A percentile compares a stretch with the other conserved stretches of the same genome.
Conservation (phyloP, 352 stramenopile genomes). For the Pythium utonaiense region DNA sequence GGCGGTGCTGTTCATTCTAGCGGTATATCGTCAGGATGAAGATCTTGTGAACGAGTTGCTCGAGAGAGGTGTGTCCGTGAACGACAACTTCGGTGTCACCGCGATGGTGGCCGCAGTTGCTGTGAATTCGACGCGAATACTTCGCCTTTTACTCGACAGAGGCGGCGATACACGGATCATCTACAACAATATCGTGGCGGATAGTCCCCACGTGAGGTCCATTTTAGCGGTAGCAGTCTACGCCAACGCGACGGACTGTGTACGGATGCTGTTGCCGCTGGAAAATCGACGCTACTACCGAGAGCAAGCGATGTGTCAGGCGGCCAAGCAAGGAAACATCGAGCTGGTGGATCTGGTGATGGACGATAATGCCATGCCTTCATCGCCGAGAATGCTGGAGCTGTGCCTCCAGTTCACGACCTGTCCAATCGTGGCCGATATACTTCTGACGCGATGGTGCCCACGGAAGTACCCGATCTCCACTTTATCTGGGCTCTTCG, state of each 20-base stretch:
- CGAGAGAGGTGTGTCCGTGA: neutral
- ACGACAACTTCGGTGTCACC: neutral
- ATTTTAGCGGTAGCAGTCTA: neutral
- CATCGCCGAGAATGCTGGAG: neutral
- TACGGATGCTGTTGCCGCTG: neutral
- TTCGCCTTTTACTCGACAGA: neutral
- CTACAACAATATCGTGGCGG: neutral
- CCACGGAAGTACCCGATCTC: neutral
- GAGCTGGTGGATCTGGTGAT: neutral
- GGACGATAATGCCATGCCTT: neutral
- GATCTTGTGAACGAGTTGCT: neutral
- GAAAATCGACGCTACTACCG: neutral
- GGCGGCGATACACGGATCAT: neutral
- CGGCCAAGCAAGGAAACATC: neutral
- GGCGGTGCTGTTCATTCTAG: neutral
- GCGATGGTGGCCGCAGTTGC: neutral
- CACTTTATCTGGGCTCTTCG: neutral
- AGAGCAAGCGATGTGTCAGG: neutral
- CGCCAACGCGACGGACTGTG: neutral
- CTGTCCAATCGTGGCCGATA: neutral
- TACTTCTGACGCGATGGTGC: neutral
- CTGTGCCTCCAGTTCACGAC: neutral
- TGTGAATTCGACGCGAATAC: neutral
- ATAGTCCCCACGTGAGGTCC: neutral
- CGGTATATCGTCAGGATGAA: neutral